Conservation (phyloP, 1,139 yeast genomes). For the Geotrichum histeridarum region DNA sequence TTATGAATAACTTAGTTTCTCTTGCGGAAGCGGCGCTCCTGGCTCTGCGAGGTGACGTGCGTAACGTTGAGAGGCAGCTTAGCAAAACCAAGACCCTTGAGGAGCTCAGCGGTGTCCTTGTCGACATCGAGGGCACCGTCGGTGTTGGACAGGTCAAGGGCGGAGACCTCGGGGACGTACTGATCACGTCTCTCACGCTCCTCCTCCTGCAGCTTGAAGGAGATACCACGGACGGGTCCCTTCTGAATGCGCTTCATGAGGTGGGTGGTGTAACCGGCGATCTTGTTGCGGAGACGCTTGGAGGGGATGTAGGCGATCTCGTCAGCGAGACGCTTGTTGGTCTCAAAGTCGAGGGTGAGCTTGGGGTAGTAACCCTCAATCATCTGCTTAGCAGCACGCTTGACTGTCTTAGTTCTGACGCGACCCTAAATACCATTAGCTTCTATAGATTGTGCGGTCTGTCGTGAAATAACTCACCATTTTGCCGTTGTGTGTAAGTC, state of each 20-base stretch:
- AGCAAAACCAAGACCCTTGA: conserved; percentile 87
- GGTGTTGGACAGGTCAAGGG: conserved; percentile 93
- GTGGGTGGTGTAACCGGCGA: conserved; percentile 99
- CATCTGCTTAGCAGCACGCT: conserved; percentile 99
- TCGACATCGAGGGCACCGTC: conserved; percentile 97
- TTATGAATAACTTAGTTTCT: conserved; percentile 52
- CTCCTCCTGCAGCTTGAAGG: conserved; percentile 99
- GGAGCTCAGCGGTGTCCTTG: conserved; percentile 95
- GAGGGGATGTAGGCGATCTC: conserved; percentile 99
- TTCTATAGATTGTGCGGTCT: not conserved
- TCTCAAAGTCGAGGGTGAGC: conserved; percentile 98
- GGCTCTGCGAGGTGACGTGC: conserved; percentile 89
- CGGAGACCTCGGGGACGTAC: conserved; percentile 99
- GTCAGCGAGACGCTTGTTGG: conserved; percentile 99
- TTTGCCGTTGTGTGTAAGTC: conserved; percentile 17
- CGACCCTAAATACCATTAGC: conserved; percentile 28
- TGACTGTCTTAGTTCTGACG: conserved; percentile 87
- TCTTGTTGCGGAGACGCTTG: conserved; percentile 99
- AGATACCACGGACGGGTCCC: conserved; percentile 99
- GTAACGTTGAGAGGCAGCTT: conserved; percentile 89
- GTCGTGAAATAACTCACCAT: conserved; percentile 14
- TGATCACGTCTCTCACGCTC: conserved; percentile 99
- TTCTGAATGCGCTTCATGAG: conserved; percentile 99
- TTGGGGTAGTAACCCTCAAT: conserved; percentile 99
- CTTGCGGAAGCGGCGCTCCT: conserved; percentile 91